Base-by-base conservation (phyloP, 352 stramenopile species). In the Pythium folliculosum region DNA sequence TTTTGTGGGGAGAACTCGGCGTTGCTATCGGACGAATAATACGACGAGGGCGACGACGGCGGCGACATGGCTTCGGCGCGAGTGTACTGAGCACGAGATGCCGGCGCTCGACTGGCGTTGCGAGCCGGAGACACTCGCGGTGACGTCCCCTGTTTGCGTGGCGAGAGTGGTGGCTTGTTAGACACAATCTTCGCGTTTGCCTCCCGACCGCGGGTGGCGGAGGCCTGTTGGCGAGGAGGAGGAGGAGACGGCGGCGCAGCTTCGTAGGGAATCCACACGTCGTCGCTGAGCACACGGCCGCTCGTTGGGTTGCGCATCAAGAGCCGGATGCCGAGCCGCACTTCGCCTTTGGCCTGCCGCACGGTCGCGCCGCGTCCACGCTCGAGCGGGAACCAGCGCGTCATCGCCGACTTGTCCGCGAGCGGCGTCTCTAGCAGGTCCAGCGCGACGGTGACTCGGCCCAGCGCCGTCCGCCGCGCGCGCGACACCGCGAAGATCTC, bases 381-480 rank as follows among this genome's bases (percentile, higher is more conserved):
- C 37, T 87, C 78, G 1, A 90, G 69, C 3, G 82, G 82, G 52
- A 90, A 89, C 82, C 82, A 90, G 14, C 82, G 75, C 21, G 61
- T 84, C 56, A 90, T 77, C 0, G 73, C 70, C 55, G 81, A 86
- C 17, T 78, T 45, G 38, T 75, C 64, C 0, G 82, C 80, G 1
- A 89, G 55, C 12, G 80, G 69, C n/a, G 78, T 81, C 54, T 85
- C 78, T 7, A 90, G 60, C 21, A 89, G 53, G 16, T 67, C 73
- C 25, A 90, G 40, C 25, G 80, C 73, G 8, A 90, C 73, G 37
- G 65, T 59, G 6, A 90, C 40, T 13, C 62, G 70, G 40, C 80
- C 80, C 23, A 85, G 56, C 6, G 58, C 3, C n/a, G 22, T 16
- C n/a, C 23, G 13, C n/a, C 19, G 17, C 5, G 10, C 50, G 10